A percentile compares a stretch with the other conserved stretches of the same genome.
These are phyloP conservation scores for Crithidia fasciculata DNA, from an alignment of 208 protist species.

Conservation along the genomic window DNA sequence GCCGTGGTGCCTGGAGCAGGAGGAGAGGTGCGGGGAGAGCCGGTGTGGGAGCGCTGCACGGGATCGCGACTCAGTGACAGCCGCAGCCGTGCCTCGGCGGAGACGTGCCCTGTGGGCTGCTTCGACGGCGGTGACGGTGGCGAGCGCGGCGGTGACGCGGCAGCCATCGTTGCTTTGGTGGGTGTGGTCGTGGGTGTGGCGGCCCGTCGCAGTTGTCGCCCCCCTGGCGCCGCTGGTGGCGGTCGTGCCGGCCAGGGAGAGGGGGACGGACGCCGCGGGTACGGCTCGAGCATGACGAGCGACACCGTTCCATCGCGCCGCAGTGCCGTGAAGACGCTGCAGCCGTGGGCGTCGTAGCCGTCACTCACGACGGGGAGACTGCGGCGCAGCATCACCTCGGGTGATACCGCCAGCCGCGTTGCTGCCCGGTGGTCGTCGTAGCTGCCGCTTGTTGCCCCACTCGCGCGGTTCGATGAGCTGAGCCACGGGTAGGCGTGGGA, in stretches of 20 bases:
- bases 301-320: conserved; percentile 17
- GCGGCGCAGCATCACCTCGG: conserved; percentile 12
- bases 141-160: too few species aligned
- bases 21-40: too few species aligned
- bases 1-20: too few species aligned
- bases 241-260: not conserved
- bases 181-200: too few species aligned
- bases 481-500: conserved; percentile 11
- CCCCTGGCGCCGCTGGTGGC: not conserved
- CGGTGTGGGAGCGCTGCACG: too few species aligned
- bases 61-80: too few species aligned
- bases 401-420: not conserved
- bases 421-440: not conserved
- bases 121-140: too few species aligned
- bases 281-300: conserved; percentile 25
- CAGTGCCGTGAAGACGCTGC: conserved; percentile 23
- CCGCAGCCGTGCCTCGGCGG: too few species aligned
- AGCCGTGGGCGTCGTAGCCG: conserved; percentile 18
- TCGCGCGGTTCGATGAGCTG: conserved; percentile 1
- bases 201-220: not conserved
- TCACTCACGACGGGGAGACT: conserved; percentile 20
- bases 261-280: conserved; percentile 2
- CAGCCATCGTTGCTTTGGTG: not conserved
- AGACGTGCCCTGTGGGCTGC: too few species aligned
- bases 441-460: conserved; percentile 1